These are phyloP conservation scores for Cutaneotrichosporon dermatis DNA, from an alignment of 1,284 basidiomycete genomes.

Conservation along the genomic window DNA sequence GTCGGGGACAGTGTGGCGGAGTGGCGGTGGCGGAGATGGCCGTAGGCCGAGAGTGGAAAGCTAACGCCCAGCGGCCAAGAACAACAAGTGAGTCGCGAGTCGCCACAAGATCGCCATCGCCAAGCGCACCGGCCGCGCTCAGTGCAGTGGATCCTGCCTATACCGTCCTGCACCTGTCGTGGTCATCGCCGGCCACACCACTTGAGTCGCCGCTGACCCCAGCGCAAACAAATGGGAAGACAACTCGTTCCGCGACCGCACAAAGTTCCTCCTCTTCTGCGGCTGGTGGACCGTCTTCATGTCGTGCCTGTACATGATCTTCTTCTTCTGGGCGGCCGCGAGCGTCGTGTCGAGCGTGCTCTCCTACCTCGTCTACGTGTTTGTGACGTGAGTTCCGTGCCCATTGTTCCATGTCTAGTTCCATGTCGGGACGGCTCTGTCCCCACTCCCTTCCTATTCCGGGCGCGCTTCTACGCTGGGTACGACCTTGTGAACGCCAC, in stretches of 20 bases:
- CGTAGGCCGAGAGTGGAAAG: neutral
- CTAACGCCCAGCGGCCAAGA: neutral
- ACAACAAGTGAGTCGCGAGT: neutral
- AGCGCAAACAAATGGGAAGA: slow-evolving; percentile 31
- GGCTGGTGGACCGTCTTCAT: slow-evolving; percentile 51
- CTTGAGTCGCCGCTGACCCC: neutral
- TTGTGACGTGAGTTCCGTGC: slow-evolving; percentile 46
- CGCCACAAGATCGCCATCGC: too few species aligned
- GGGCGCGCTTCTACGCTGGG: too few species aligned
- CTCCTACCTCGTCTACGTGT: slow-evolving; percentile 41
- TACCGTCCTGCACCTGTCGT: neutral
- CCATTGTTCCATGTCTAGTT: too few species aligned
- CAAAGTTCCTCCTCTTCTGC: slow-evolving; percentile 46
- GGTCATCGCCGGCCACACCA: neutral
- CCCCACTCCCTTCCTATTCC: too few species aligned
- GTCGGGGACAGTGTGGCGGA: too few species aligned
- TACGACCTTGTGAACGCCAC: too few species aligned
- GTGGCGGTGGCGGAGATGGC: neutral
- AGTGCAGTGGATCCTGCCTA: neutral
- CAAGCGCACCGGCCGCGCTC: too few species aligned
- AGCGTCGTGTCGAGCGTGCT: slow-evolving; percentile 34
- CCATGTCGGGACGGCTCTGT: too few species aligned
- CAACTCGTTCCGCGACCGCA: slow-evolving; percentile 38
- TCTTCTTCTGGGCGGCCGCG: slow-evolving; percentile 37
- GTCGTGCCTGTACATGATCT: slow-evolving; percentile 39